Evolutionary conservation across 2,329 filamentous ascomycete species (phyloP).

Genomic region (Alternaria atra): DNA sequence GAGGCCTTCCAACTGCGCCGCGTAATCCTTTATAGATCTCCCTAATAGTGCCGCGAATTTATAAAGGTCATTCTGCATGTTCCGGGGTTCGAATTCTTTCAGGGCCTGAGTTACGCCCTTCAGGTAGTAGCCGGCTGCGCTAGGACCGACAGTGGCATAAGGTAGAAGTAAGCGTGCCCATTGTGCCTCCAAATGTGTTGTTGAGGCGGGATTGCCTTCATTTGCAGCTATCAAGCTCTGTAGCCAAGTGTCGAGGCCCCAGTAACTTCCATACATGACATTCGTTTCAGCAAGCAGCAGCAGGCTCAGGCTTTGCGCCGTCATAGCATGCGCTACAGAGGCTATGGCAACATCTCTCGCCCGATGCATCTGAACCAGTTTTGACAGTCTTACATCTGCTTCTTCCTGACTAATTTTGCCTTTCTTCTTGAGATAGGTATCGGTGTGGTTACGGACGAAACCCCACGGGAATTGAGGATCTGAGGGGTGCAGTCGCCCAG

Average conservation of each 20-base stretch:
- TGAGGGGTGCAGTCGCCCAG: constrained; percentile 33
- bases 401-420: constrained; percentile 38
- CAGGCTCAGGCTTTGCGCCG: constrained; percentile 31
- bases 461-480: constrained; percentile 37
- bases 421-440: constrained; percentile 44
- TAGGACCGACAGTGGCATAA: constrained; percentile 32
- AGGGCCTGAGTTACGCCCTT: constrained; percentile 34
- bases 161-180: constrained; percentile 39
- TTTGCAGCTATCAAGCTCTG: constrained; percentile 44
- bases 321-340: constrained; percentile 42
- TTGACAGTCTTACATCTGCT: constrained; percentile 30
- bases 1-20: constrained; percentile 37
- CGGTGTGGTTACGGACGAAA: constrained; percentile 34
- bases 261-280: constrained; percentile 39
- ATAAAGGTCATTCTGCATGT: constrained; percentile 26
- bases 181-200: constrained; percentile 38
- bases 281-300: constrained; percentile 36
- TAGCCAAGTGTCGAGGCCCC: constrained; percentile 39
- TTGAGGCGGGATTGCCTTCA: constrained; percentile 28
- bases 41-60: constrained; percentile 34
- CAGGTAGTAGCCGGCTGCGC: constrained; percentile 36
- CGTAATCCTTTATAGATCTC: constrained; percentile 33
- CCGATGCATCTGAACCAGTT: constrained; percentile 31
- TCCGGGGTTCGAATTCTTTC: constrained; percentile 19
- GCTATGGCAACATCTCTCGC: constrained; percentile 42